Evolutionary conservation across 345 rosid species (phyloP), one percentile per base, ranked within the genome.

Genomic region (Noccaea caerulescens): DNA sequence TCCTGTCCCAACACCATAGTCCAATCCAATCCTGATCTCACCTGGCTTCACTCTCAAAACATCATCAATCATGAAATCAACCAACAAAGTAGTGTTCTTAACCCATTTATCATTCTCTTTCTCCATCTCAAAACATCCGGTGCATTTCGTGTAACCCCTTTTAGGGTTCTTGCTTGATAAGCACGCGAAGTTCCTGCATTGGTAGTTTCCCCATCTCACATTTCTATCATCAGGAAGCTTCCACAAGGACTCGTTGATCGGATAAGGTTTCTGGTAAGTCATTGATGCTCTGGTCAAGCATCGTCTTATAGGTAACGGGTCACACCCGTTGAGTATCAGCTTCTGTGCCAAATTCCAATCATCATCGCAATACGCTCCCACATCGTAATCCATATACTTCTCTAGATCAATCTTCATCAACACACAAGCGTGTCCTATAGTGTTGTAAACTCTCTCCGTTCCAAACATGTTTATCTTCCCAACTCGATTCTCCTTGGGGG

Each of bases 211-310:
- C 97, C 97, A 90, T 50, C 98, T 82, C 50, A 90, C 90, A 70
- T 90, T 93, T 65, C 87, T 81, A 34, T 85, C 86, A 49, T 90
- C 92, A 1, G 98, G 98, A 71, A 83, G 13, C 67, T 72, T 90
- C 98, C 98, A 93, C 9, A 90, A 37, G 3, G 97, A 93, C 76
- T 93, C 94, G 3, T 84, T 90, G 79, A 90, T 88, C 0, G 97
- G 76, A 58, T 80, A 88, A 1, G 97, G 97, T 66, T 78, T 86
- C 65, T 86, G 90, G 72, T 85, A 90, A 55, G 80, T 81, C 90
- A 86, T 90, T 0, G 97, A 91, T 16, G 96, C 96, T 74, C 97
- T 73, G 27, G 98, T 81, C 50, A 93, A 66, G 80, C 97, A 93
- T 51, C 92, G 68, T 65, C 97, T 83, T 58, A 92, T 81, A 0